phyloP scores from a whole-genome alignment of 2,329 filamentous ascomycete species.

The Colletotrichum zoysiae region DNA sequence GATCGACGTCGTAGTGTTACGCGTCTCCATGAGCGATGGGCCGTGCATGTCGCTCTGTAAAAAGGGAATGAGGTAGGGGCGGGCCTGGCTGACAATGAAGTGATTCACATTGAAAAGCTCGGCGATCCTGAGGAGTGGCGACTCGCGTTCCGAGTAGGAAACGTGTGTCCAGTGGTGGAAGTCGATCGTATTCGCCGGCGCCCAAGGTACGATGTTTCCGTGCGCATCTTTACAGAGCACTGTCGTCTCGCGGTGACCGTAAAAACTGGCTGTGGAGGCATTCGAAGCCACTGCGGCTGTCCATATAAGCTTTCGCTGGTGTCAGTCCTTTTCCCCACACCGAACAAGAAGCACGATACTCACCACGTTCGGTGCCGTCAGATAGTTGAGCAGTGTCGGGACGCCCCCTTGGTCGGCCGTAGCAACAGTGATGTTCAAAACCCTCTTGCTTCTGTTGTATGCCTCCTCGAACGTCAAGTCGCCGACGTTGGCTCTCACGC shows the following conservation, averaged over 20 bases:
- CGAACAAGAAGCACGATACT: conserved; percentile 52
- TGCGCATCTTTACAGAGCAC: conserved; percentile 84
- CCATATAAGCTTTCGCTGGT: conserved; percentile 74
- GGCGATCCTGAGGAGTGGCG: conserved; percentile 76
- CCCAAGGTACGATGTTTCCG: conserved; percentile 81
- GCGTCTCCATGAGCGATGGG: conserved; percentile 72
- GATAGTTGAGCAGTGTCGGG: conserved; percentile 88
- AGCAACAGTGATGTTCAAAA: conserved; percentile 92
- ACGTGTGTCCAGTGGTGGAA: conserved; percentile 78
- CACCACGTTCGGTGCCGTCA: conserved; percentile 93
- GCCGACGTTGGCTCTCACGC: conserved; percentile 86
- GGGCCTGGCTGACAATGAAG: conserved; percentile 92
- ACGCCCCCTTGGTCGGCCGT: conserved; percentile 80
- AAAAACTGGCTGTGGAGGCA: conserved; percentile 73
- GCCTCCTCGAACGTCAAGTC: conserved; percentile 95
- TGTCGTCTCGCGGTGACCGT: conserved; percentile 71
- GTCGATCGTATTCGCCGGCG: conserved; percentile 69
- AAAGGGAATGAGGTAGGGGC: conserved; percentile 90
- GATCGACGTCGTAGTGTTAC: conserved; percentile 68
- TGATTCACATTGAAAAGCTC: conserved; percentile 95
- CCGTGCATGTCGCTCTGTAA: conserved; percentile 84
- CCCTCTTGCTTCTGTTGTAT: conserved; percentile 84
- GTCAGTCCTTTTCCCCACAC: conserved; percentile 28
- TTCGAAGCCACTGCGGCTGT: conserved; percentile 84
- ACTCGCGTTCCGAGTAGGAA: conserved; percentile 74